Conservation (phyloP, 805 yeast genomes). For the Lipomyces chichibuensis region DNA sequence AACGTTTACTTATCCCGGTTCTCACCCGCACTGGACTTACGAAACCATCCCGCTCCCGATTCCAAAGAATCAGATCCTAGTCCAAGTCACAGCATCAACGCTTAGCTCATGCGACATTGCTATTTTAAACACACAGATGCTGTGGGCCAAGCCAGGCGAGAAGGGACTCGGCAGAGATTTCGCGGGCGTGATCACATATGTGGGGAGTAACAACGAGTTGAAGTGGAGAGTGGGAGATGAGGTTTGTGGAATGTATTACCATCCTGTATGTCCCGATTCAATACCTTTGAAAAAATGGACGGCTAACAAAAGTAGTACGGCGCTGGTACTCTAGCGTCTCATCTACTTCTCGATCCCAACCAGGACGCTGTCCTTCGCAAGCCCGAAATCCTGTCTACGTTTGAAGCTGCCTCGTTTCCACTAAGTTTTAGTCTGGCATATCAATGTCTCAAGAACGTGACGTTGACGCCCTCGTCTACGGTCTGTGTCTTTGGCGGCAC, state of each 20-base stretch:
- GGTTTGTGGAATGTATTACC: conserved; percentile 65
- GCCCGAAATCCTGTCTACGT: conserved; percentile 53
- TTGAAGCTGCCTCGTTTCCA: conserved; percentile 69
- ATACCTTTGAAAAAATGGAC: neutral
- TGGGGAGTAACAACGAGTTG: conserved; percentile 53
- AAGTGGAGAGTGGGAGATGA: conserved; percentile 59
- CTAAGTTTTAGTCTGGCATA: conserved; percentile 67
- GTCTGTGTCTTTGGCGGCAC: conserved; percentile 75
- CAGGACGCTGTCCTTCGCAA: conserved; percentile 54
- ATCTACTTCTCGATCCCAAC: conserved; percentile 57
- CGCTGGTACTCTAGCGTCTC: conserved; percentile 62
- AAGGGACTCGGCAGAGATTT: conserved; percentile 75
- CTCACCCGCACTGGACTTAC: conserved; percentile 32
- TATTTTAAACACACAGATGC: conserved; percentile 57
- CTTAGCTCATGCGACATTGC: conserved; percentile 69
- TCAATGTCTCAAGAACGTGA: conserved; percentile 46
- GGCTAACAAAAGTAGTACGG: conserved; percentile 42
- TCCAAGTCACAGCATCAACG: conserved; percentile 62
- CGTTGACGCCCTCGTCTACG: conserved; percentile 50
- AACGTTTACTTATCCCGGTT: conserved; percentile 31
- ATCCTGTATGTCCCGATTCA: conserved; percentile 41
- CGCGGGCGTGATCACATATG: conserved; percentile 60
- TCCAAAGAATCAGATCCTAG: conserved; percentile 53
- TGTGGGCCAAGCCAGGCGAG: conserved; percentile 50
- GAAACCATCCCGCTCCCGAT: conserved; percentile 52